Conservation (phyloP, 768 basidiomycete genomes). For the Boletus pseudopeckii region DNA sequence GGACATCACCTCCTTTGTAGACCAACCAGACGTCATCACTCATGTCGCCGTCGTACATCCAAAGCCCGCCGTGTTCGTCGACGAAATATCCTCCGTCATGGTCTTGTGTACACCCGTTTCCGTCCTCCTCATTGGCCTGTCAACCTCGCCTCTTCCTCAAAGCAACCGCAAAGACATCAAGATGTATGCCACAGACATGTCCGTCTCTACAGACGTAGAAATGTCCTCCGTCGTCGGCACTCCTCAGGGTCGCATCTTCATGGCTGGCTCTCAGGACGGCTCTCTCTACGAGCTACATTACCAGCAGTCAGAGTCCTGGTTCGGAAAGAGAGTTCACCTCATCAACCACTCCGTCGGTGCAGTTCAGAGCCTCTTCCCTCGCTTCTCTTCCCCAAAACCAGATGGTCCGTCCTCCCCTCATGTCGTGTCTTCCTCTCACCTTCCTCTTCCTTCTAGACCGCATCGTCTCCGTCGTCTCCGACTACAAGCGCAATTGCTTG, state of each 20-base stretch:
- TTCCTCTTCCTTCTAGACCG: constrained; percentile 49
- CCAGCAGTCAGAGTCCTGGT: constrained; percentile 88
- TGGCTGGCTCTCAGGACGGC: constrained; percentile 82
- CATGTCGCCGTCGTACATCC: constrained; percentile 87
- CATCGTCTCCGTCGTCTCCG: constrained; percentile 64
- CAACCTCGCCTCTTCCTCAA: constrained; percentile 42
- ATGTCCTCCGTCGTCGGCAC: constrained; percentile 85
- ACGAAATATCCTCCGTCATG: constrained; percentile 85
- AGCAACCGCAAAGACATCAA: constrained; percentile 68
- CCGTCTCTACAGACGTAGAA: constrained; percentile 71
- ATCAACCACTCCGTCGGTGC: constrained; percentile 84
- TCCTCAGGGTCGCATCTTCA: constrained; percentile 82
- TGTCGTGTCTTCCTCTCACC: not conserved
- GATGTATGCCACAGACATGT: constrained; percentile 87
- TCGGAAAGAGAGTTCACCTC: constrained; percentile 79
- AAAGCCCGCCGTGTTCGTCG: constrained; percentile 83
- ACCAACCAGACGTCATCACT: constrained; percentile 86
- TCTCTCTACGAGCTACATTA: constrained; percentile 91
- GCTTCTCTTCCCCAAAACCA: constrained; percentile 56
- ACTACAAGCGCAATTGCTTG: constrained; percentile 65
- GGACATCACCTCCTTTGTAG: constrained; percentile 88
- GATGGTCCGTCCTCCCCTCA: constrained; percentile 52
- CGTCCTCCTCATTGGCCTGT: constrained; percentile 81
- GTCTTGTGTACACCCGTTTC: constrained; percentile 87
- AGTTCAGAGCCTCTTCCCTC: constrained; percentile 75